Conservation (phyloP, 148 eudicot genomes). For the Fagopyrum tataricum region DNA sequence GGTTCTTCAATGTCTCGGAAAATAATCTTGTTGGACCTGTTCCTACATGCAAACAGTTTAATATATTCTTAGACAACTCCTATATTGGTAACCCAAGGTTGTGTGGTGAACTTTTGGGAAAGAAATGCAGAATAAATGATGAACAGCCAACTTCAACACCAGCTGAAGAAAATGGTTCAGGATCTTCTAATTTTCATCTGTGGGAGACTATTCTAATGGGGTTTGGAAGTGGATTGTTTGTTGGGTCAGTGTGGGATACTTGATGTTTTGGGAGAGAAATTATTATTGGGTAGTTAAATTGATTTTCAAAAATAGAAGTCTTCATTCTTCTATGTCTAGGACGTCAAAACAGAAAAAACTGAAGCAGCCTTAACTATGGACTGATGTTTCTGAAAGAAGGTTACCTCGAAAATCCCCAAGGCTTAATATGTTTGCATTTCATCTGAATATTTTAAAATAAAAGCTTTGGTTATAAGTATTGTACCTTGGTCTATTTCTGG, state of each 20-base stretch:
- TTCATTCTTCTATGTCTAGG: background rate
- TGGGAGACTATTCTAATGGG: slow-evolving; percentile 7
- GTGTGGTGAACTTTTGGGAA: slow-evolving; percentile 23
- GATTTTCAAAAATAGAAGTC: background rate
- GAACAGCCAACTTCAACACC: background rate
- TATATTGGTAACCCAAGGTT: slow-evolving; percentile 21
- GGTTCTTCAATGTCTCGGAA: slow-evolving; percentile 19
- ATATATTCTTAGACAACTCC: slow-evolving; percentile 16
- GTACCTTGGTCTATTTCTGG: no score
- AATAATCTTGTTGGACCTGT: slow-evolving; percentile 22
- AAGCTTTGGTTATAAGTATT: no score
- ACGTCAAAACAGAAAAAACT: background rate
- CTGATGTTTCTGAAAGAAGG: background rate
- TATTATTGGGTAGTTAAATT: background rate
- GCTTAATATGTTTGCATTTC: background rate
- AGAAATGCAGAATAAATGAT: slow-evolving; percentile 8
- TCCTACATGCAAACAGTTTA: slow-evolving; percentile 21
- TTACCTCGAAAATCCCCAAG: background rate
- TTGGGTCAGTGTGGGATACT: background rate
- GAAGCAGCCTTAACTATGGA: background rate
- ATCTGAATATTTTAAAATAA: background rate
- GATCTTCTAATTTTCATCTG: background rate
- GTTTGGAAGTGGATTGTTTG: slow-evolving; percentile 8
- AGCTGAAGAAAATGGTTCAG: background rate
- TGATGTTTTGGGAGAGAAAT: background rate